Evolutionary conservation across 306 rosid genomes (phyloP), one percentile per base, ranked within the genome.

Genomic region (Trichosanthes cucumerina): DNA sequence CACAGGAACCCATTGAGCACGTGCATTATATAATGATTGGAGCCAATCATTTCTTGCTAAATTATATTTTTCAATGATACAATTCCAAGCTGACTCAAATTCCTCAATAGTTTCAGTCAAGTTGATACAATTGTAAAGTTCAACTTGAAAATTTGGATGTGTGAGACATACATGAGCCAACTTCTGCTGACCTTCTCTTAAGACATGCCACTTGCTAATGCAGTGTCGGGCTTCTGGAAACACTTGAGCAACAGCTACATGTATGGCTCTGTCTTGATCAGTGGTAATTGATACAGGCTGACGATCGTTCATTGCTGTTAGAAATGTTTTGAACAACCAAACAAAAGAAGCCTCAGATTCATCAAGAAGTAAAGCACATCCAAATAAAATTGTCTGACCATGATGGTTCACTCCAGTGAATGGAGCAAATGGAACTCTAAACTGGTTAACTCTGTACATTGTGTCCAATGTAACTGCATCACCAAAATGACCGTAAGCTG

Each of bases 351-450:
- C 93, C 82, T 93, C 96, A 3, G 98, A 93, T 79, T 91, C 92
- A 80, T 93, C 93, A 82, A 93, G 90, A 83, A 93, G 89, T 82
- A 93, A 88, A 52, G 96, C 96, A 86, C 97, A 93, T 49, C 97
- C 97, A 85, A 93, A 93, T 88, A 93, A 86, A 84, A 93, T 81
- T 54, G 80, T 86, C 83, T 91, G 98, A 65, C 96, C 97, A 82
- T 93, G 98, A 84, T 93, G 95, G 80, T 93, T 93, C 80, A 93
- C 90, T 84, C 97, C 97, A 2, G 97, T 90, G 82, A 93, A 91
- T 78, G 96, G 88, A 64, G 93, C 93, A 84, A 88, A 89, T 11
- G 98, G 98, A 73, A 93, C 97, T 83, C 83, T 87, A 54, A 85
- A 91, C 80, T 89, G 97, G 82, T 91, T 79, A 65, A 81, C 88